Conservation (phyloP, 768 basidiomycete genomes). For the Fibroporia radiculosa region DNA sequence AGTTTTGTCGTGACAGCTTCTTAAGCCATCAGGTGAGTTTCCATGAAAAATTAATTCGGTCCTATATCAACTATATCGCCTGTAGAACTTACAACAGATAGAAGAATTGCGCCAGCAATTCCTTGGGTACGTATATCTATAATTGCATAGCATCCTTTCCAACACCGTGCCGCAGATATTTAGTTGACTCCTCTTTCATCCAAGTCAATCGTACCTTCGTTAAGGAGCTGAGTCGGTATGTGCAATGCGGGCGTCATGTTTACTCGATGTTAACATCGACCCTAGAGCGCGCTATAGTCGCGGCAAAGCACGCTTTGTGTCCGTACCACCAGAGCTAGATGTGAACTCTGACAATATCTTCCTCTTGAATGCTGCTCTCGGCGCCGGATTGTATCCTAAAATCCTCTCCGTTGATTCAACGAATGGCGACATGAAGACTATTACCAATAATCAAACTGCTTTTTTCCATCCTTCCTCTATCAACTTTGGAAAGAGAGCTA, state of each 20-base stretch:
- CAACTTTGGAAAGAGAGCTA: slow-evolving; percentile 65
- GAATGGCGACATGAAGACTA: slow-evolving; percentile 61
- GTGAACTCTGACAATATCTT: slow-evolving; percentile 55
- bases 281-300: slow-evolving; percentile 68
- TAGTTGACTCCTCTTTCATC: slow-evolving; percentile 86
- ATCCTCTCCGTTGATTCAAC: slow-evolving; percentile 62
- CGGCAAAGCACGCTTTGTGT: slow-evolving; percentile 66
- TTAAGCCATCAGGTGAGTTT: slow-evolving; percentile 77
- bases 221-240: slow-evolving; percentile 62
- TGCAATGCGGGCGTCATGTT: background rate
- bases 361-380: slow-evolving; percentile 74
- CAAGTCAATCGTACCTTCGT: slow-evolving; percentile 56
- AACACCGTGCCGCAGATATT: slow-evolving; percentile 43
- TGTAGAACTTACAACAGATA: slow-evolving; percentile 86
- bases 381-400: slow-evolving; percentile 88
- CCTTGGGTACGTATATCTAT: slow-evolving; percentile 13
- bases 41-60: background rate
- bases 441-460: slow-evolving; percentile 72
- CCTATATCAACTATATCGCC: background rate
- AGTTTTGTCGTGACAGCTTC: slow-evolving; percentile 76
- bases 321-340: slow-evolving; percentile 65
- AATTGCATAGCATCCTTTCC: slow-evolving; percentile 1
- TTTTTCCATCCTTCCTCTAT: slow-evolving; percentile 88
- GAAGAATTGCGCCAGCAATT: slow-evolving; percentile 89
- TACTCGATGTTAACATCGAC: background rate